Base-by-base conservation (phyloP, 2,329 filamentous ascomycete genomes). In the Graphiopsis chlorocephala region DNA sequence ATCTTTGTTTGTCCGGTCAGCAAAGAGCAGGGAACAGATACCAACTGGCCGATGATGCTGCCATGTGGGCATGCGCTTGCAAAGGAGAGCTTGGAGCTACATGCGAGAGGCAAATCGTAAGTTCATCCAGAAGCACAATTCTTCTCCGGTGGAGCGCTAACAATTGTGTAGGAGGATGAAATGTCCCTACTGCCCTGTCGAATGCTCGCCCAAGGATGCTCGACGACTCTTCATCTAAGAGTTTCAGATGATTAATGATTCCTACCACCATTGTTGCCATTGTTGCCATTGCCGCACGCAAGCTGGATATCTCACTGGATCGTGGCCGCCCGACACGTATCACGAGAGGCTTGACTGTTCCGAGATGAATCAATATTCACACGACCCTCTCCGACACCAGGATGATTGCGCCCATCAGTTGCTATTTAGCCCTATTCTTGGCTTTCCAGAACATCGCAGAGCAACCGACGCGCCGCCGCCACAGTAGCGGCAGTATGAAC, bases 1-100 rank as follows among this genome's bases (percentile, higher is more conserved):
- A 97, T 99, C 74, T 99, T 99, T 75, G 95, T 99, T 48, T 99
- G 95, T 74, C 95, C 95, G 0, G 95, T 99, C 5, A 93, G 90
- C 72, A 98, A 98, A 77, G 95, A 97, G 75, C 95, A 99, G 78
- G 93, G 91, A 0, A 99, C 94, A 0, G 93, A 96, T 73, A 80
- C 84, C 26, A 99, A 99, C 76, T 95, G 95, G 12, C 93, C 95
- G 1, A 96, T 98, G 90, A 95, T 97, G 86, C 88, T 99, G 74
- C 91, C 92, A 0, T 99, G 95, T 74, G 94, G 95, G 6, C 95
- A 99, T 79, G 94, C 97, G 61, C 89, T 99, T 66, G 93, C 93
- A 20, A 86, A 88, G 68, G 93, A 97, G 73, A 93, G 90, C 35
- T 80, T 99, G 59, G 86, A 90, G 66, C 88, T 88, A 73, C 83